Percentiles rank a stretch among this genome's conserved stretches.
Evolutionary conservation across 495 filamentous ascomycete species (phyloP).

Genomic region (Penicillium pancosmium): DNA sequence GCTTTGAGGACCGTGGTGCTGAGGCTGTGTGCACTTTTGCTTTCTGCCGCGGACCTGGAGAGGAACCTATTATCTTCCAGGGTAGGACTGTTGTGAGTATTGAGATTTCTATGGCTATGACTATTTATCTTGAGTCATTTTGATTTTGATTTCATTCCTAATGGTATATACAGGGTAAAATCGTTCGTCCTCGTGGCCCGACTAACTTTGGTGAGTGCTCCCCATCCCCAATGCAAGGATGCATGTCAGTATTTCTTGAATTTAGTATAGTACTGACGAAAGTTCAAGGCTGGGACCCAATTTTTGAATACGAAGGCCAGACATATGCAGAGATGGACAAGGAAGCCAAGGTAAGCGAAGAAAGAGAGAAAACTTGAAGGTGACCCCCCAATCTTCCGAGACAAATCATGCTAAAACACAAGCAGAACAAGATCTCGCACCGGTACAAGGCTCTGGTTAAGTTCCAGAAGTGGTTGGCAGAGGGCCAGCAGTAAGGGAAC

Average conservation of each 20-base stretch:
- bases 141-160: background rate
- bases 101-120: no score
- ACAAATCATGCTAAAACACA: slow-evolving; percentile 3
- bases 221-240: no score
- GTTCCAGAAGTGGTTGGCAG: slow-evolving; percentile 79
- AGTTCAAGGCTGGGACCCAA: slow-evolving; percentile 82
- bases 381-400: no score
- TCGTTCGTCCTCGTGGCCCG: slow-evolving; percentile 59
- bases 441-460: slow-evolving; percentile 83
- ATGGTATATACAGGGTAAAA: slow-evolving; percentile 41
- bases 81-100: slow-evolving; percentile 64
- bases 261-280: no score
- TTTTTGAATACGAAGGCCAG: slow-evolving; percentile 91
- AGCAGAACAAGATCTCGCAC: slow-evolving; percentile 84
- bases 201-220: slow-evolving; percentile 74
- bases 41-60: slow-evolving; percentile 81
- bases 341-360: slow-evolving; percentile 63
- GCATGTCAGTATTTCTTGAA: no score
- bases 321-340: slow-evolving; percentile 99
- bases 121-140: no score
- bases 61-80: slow-evolving; percentile 88
- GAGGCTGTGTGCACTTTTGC: slow-evolving; percentile 97
- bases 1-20: slow-evolving; percentile 85
- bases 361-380: background rate
- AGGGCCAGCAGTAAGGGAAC: slow-evolving; percentile 34